Base-by-base conservation (phyloP, 108 stramenopile species). In the Cyclotella distinguenda region DNA sequence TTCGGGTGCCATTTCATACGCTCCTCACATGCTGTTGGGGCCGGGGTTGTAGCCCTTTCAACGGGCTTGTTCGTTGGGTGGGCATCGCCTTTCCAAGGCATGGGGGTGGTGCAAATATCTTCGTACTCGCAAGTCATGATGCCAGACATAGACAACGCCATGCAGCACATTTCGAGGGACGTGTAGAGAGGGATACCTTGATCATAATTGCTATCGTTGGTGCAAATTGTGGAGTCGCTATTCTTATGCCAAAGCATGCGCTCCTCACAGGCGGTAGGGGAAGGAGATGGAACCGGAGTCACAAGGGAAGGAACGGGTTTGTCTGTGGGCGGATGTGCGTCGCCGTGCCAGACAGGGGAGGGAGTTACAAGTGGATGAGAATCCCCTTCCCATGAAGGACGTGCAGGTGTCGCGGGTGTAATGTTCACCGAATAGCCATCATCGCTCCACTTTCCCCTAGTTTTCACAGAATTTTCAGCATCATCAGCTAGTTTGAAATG, bases 171-270 rank as follows among this genome's bases (percentile, higher is more conserved):
- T 34, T 46, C 32, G 1, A 62, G 45, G 3, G 60, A 21, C 13
- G 46, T 22, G 25, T 48, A 48, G 23, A 48, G 16, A 3, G 33
- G 23, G 16, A 25, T 15, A 10, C 33, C 60, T 21, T 45, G 4
- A 5, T 46, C 46, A 34, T 39, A 62, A 43, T 62, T 39, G 25
- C 2, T 34, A 32, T 62, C 60, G 21, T 62, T 62, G 45, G 60
- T 62, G 42, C 60, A 62, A 6, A 48, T 62, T n/a, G 60, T 62
- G 32, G 46, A 62, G 31, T 39, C 60, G 23, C 23, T 21, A 22
- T 62, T 62, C 9, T 45, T 45, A 34, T 62, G 60, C 58, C 58
- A 59, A 12, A 60, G 11, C 60, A 33, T 47, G 0, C 60, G 1
- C 23, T 62, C 46, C 19, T 62, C 60, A 19, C 60, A 62, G 4